Percentiles rank a stretch among this genome's conserved stretches.
phyloP scores from a whole-genome alignment of 306 rosid species.

The Rosa chinensis region DNA sequence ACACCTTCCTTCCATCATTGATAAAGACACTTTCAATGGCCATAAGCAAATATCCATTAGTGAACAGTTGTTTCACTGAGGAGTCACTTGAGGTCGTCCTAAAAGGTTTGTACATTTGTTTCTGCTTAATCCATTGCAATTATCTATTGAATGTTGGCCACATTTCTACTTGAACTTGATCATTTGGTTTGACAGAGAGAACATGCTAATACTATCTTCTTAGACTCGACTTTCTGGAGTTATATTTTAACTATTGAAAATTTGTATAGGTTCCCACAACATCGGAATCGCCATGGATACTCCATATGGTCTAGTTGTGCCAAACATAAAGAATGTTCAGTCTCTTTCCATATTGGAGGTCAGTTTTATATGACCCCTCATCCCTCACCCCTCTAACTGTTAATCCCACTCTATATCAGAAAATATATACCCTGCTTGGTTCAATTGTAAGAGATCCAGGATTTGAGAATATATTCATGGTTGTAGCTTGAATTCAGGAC shows the following conservation, averaged over 20 bases:
- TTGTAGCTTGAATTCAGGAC: conserved; percentile 14
- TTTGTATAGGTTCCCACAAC: conserved; percentile 75
- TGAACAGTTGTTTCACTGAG: conserved; percentile 87
- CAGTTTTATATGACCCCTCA: conserved; percentile 20
- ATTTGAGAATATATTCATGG: not conserved
- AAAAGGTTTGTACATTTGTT: conserved; percentile 59
- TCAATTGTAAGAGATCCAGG: not conserved
- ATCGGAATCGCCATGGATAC: conserved; percentile 95
- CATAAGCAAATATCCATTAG: conserved; percentile 61
- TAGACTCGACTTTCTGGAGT: not conserved
- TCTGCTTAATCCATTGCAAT: not conserved
- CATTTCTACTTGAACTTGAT: not conserved
- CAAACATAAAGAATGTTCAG: conserved; percentile 87
- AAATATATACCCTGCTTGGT: not conserved
- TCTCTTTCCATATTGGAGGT: conserved; percentile 90
- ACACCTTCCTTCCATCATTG: conserved; percentile 84
- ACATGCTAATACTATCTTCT: not conserved
- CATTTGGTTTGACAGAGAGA: not conserved
- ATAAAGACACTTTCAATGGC: conserved; percentile 86
- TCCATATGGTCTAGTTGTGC: conserved; percentile 81
- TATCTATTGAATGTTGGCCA: not conserved
- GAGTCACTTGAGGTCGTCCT: conserved; percentile 69
- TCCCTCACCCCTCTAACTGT: not conserved
- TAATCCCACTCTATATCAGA: not conserved
- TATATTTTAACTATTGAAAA: conserved; percentile 5